phyloP scores from a whole-genome alignment of 805 yeast genomes.

The Metschnikowia baotianmanensis region DNA sequence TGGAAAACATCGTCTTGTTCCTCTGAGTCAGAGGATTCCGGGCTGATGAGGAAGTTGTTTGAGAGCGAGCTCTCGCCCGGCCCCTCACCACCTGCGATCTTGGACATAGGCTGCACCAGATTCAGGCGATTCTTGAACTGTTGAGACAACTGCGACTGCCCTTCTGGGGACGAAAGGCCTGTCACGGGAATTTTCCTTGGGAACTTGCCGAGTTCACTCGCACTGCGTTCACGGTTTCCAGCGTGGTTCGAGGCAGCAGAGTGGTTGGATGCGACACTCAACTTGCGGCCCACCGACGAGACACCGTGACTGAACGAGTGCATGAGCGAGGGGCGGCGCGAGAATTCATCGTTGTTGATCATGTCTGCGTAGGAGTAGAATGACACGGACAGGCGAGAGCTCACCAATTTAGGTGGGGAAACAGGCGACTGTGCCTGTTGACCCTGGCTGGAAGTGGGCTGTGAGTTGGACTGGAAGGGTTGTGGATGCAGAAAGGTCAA shows the following conservation, averaged over 20 bases:
- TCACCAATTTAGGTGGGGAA: slow-evolving; percentile 40
- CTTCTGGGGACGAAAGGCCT: slow-evolving; percentile 2
- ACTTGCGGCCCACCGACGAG: slow-evolving; percentile 24
- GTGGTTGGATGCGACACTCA: slow-evolving; percentile 19
- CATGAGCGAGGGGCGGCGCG: slow-evolving; percentile 59
- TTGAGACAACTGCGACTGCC: slow-evolving; percentile 25
- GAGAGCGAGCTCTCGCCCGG: not conserved
- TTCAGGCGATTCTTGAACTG: slow-evolving; percentile 18
- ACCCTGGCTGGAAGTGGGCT: slow-evolving; percentile 1
- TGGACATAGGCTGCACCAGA: not conserved
- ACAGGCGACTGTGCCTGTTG: slow-evolving; percentile 28
- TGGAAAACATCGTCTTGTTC: slow-evolving; percentile 14
- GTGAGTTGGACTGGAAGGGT: slow-evolving; percentile 5
- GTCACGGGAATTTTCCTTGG: slow-evolving; percentile 12
- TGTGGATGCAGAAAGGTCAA: slow-evolving; percentile 9
- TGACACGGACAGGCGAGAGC: slow-evolving; percentile 38
- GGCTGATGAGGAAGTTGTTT: slow-evolving; percentile 24
- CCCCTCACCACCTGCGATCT: not conserved
- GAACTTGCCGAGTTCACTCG: slow-evolving; percentile 11
- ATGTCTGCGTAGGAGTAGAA: slow-evolving; percentile 82
- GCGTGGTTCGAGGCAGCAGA: slow-evolving; percentile 8
- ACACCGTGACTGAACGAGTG: slow-evolving; percentile 36
- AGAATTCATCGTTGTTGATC: slow-evolving; percentile 62
- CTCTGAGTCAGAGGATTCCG: slow-evolving; percentile 26
- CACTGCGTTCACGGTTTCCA: slow-evolving; percentile 3